Percentiles rank a stretch among this genome's conserved stretches.
These are phyloP conservation scores for Biscutella laevigata DNA, from an alignment of 441 rosid species.

Conservation along the genomic window DNA sequence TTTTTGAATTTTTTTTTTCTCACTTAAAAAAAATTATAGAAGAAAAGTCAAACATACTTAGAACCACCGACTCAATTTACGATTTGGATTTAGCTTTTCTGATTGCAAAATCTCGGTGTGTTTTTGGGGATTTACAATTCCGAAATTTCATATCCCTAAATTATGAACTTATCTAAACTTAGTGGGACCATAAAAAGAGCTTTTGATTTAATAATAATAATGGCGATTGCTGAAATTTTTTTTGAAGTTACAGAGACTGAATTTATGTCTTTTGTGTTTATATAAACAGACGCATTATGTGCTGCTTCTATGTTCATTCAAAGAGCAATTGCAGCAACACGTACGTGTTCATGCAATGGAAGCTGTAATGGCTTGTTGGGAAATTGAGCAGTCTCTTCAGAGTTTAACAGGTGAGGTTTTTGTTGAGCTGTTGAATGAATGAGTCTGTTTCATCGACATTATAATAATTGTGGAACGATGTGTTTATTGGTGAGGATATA, in stretches of 20 bases:
- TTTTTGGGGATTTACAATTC: conserved; percentile 4
- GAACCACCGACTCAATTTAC: not conserved
- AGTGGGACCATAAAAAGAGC: not conserved
- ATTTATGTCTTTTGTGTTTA: conserved; percentile 10
- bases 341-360: conserved; percentile 99
- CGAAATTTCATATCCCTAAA: not conserved
- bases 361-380: conserved; percentile 99
- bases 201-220: not conserved
- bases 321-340: conserved; percentile 97
- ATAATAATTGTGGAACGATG: no score
- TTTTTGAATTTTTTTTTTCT: no score
- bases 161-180: not conserved
- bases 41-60: no score
- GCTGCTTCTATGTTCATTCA: conserved; percentile 84
- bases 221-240: no score
- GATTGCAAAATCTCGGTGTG: not conserved
- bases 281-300: conserved; percentile 78
- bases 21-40: no score
- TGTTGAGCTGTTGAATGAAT: not conserved
- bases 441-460: no score
- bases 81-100: not conserved
- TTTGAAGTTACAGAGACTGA: not conserved
- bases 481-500: conserved; percentile 30
- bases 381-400: conserved; percentile 92
- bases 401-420: conserved; percentile 69